Conservation (phyloP, 495 filamentous ascomycete genomes). For the Rostrohypoxylon terebratum region DNA sequence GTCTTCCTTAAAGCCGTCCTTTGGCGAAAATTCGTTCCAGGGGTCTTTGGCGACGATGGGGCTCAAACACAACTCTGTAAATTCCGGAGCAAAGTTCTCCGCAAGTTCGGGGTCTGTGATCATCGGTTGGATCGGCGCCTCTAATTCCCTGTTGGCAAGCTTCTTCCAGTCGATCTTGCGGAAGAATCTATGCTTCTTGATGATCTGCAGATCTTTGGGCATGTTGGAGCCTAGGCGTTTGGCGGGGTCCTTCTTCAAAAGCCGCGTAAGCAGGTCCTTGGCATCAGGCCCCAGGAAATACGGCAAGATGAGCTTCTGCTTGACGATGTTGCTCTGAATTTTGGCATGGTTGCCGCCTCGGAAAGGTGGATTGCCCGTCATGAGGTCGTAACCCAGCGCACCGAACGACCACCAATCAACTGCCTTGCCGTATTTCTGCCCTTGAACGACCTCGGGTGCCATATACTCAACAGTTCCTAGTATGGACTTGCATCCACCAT, state of each 20-base stretch:
- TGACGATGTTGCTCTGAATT: conserved; percentile 91
- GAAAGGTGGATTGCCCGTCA: conserved; percentile 92
- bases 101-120: conserved; percentile 95
- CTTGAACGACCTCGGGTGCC: conserved; percentile 92
- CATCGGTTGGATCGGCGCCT: conserved; percentile 88
- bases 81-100: conserved; percentile 92
- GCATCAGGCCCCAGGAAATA: conserved; percentile 91
- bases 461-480: conserved; percentile 98
- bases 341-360: conserved; percentile 89
- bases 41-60: conserved; percentile 66
- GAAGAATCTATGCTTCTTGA: conserved; percentile 97
- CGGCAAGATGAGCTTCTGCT: conserved; percentile 85
- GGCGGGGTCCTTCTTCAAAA: conserved; percentile 89
- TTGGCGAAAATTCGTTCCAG: conserved; percentile 49
- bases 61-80: conserved; percentile 85
- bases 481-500: conserved; percentile 82
- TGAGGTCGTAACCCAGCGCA: conserved; percentile 87
- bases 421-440: conserved; percentile 86
- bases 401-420: conserved; percentile 99
- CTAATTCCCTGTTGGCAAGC: conserved; percentile 79
- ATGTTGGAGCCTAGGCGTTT: conserved; percentile 90
- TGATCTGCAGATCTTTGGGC: conserved; percentile 83
- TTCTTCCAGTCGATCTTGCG: conserved; percentile 92
- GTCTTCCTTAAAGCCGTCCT: conserved; percentile 66
- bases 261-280: conserved; percentile 88